Evolutionary conservation across 305 asterid genomes (phyloP).

Genomic region (Ajuga reptans): DNA sequence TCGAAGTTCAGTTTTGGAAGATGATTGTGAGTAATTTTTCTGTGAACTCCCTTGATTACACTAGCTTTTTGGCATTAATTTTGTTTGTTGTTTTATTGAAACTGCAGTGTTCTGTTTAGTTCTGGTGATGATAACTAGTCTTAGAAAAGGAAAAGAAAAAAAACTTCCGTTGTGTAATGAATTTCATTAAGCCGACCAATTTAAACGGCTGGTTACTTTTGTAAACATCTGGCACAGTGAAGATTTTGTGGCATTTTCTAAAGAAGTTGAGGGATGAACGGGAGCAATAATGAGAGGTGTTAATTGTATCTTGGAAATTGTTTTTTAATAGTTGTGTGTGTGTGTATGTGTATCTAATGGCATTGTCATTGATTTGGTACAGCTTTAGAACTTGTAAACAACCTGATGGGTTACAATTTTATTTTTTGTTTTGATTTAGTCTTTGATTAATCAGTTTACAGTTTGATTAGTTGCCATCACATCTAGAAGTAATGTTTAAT

Average conservation of each 20-base stretch:
- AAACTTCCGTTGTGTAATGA: not conserved
- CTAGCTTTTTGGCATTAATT: not conserved
- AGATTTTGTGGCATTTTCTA: not conserved
- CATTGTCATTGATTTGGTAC: not conserved
- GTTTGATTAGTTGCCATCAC: not conserved
- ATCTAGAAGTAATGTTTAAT: not conserved
- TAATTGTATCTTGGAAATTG: not conserved
- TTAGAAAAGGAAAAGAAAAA: not conserved
- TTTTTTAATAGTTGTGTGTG: not conserved
- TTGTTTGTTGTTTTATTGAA: constrained; percentile 6
- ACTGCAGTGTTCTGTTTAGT: not conserved
- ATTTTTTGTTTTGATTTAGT: not conserved
- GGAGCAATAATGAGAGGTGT: not conserved
- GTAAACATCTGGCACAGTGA: not conserved
- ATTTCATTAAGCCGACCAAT: not conserved
- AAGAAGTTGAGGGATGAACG: not conserved
- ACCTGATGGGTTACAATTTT: not conserved
- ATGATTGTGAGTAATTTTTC: constrained; percentile 38
- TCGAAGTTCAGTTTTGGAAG: constrained; percentile 32
- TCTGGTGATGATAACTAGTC: not conserved
- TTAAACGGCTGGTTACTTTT: not conserved
- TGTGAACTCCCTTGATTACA: not conserved
- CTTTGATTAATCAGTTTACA: not conserved
- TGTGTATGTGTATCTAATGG: not conserved
- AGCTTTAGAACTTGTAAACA: not conserved